Evolutionary conservation across 768 basidiomycete species (phyloP).

Genomic region (Leccinum variicolor): DNA sequence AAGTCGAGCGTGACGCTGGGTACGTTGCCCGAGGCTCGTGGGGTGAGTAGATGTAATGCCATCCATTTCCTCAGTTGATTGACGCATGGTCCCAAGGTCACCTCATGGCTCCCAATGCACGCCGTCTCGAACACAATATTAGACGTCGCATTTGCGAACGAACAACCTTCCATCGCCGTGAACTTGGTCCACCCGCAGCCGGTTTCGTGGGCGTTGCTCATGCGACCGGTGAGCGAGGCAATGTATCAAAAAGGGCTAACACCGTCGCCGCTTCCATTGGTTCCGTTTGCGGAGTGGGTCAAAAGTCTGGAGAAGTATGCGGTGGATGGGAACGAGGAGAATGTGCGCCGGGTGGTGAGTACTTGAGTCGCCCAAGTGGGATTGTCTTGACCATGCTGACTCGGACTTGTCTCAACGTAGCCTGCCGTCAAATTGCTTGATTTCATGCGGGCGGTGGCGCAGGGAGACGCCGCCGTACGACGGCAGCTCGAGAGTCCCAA

Average conservation of each 20-base stretch:
- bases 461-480: neutral
- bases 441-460: neutral
- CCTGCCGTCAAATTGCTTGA: neutral
- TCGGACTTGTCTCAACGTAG: neutral
- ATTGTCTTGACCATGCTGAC: neutral
- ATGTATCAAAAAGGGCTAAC: conserved; percentile 11
- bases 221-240: conserved; percentile 23
- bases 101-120: conserved; percentile 31
- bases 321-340: neutral
- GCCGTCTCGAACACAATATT: conserved; percentile 26
- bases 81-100: conserved; percentile 10
- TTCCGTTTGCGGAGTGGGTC: conserved; percentile 33
- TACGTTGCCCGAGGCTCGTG: conserved; percentile 28
- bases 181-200: conserved; percentile 37
- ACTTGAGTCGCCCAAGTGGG: neutral
- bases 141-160: conserved; percentile 26
- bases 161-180: conserved; percentile 16
- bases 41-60: conserved; percentile 16
- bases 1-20: conserved; percentile 32
- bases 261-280: conserved; percentile 22
- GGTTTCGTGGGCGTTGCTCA: conserved; percentile 20
- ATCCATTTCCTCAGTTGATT: neutral
- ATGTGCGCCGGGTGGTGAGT: neutral
- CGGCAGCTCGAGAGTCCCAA: neutral
- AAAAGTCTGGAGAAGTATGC: neutral